Evolutionary conservation across 768 basidiomycete species (phyloP).

Genomic region (Leucocoprinus sp.): DNA sequence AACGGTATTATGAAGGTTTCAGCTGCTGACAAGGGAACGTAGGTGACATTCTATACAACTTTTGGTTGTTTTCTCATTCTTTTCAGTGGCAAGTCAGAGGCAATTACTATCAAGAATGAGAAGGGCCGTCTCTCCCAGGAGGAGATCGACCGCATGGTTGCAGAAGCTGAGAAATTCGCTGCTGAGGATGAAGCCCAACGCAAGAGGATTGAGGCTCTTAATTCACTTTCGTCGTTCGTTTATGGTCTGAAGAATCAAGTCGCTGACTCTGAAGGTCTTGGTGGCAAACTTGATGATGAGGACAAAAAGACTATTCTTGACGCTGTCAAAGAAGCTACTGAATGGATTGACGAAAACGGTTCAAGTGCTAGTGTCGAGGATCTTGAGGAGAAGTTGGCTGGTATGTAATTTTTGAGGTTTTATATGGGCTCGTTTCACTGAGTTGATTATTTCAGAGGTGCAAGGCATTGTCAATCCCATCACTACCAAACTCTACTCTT

Average conservation of each 20-base stretch:
- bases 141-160: slow-evolving; percentile 94
- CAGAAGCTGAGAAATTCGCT: slow-evolving; percentile 87
- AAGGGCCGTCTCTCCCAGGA: slow-evolving; percentile 86
- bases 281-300: slow-evolving; percentile 74
- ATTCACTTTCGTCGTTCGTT: slow-evolving; percentile 72
- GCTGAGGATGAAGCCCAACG: slow-evolving; percentile 71
- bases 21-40: slow-evolving; percentile 93
- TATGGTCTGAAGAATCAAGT: slow-evolving; percentile 86
- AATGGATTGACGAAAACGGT: slow-evolving; percentile 88
- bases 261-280: slow-evolving; percentile 80
- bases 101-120: slow-evolving; percentile 93
- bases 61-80: background rate
- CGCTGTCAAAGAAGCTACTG: slow-evolving; percentile 79
- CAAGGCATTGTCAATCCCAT: slow-evolving; percentile 77
- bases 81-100: slow-evolving; percentile 71
- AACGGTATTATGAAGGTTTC: slow-evolving; percentile 94
- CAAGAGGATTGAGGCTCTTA: slow-evolving; percentile 81
- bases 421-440: background rate
- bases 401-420: slow-evolving; percentile 18
- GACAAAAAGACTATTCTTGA: slow-evolving; percentile 80
- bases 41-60: slow-evolving; percentile 20
- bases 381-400: slow-evolving; percentile 81
- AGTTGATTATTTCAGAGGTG: slow-evolving; percentile 34
- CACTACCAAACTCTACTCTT: slow-evolving; percentile 69
- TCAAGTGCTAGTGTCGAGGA: slow-evolving; percentile 74